phyloP scores from a whole-genome alignment of 768 basidiomycete genomes.

The Rubroboletus satanas region DNA sequence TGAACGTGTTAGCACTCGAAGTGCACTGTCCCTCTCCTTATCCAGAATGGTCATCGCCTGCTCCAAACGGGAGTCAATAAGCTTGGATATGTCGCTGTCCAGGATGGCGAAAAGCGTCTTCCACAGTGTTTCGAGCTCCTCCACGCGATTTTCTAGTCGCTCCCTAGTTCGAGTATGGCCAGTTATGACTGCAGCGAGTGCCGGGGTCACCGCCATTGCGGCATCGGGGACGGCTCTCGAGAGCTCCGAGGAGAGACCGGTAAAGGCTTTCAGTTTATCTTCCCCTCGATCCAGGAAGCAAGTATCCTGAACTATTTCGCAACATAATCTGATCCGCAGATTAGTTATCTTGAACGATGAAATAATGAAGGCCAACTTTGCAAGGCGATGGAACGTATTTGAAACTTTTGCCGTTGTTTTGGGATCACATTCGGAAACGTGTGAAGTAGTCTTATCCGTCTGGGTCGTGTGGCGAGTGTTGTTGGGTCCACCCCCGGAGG shows the following conservation, averaged over 20 bases:
- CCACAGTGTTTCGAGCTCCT: constrained; percentile 45
- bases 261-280: constrained; percentile 47
- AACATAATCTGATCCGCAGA: constrained; percentile 38
- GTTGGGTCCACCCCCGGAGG: constrained; percentile 3
- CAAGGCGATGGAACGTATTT: constrained; percentile 40
- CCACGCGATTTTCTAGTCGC: constrained; percentile 37
- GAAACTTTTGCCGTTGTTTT: constrained; percentile 12
- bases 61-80: constrained; percentile 32
- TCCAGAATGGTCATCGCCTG: constrained; percentile 34
- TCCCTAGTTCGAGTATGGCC: constrained; percentile 42
- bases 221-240: constrained; percentile 42
- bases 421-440: not conserved
- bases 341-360: constrained; percentile 10
- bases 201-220: constrained; percentile 41
- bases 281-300: constrained; percentile 43
- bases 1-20: constrained; percentile 19
- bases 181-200: constrained; percentile 43
- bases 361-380: constrained; percentile 25
- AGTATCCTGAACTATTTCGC: constrained; percentile 41
- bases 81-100: constrained; percentile 38
- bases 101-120: constrained; percentile 42
- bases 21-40: constrained; percentile 27
- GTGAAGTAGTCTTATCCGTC: constrained; percentile 4
- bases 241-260: constrained; percentile 45
- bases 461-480: constrained; percentile 2